Conservation (phyloP, 2,329 filamentous ascomycete genomes). For the Paracoccidioides brasiliensis region DNA sequence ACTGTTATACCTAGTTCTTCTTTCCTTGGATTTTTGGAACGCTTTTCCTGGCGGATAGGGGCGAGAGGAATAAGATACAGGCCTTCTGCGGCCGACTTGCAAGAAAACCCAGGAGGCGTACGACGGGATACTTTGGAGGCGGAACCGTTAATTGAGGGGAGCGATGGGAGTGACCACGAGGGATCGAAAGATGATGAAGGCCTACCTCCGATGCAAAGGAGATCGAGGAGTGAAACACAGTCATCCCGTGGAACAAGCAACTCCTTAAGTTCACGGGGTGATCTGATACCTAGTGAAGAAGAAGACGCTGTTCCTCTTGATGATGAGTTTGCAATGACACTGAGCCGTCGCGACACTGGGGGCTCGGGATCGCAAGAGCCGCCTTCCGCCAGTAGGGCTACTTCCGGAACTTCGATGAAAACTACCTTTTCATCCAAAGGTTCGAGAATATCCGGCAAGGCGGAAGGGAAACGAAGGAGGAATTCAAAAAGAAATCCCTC, state of each 20-base stretch:
- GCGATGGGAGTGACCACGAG: constrained; percentile 34
- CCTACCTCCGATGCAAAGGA: background rate
- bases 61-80: constrained; percentile 69
- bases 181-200: constrained; percentile 10
- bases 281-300: constrained; percentile 84
- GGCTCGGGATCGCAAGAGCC: constrained; percentile 50
- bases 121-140: constrained; percentile 34
- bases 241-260: constrained; percentile 72
- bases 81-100: constrained; percentile 78
- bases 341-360: constrained; percentile 54
- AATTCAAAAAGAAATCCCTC: constrained; percentile 16
- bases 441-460: constrained; percentile 21
- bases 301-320: constrained; percentile 88
- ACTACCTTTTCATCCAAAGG: constrained; percentile 36
- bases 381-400: constrained; percentile 29
- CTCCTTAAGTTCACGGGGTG: constrained; percentile 74
- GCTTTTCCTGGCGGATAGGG: constrained; percentile 73
- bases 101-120: constrained; percentile 62
- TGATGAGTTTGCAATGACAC: constrained; percentile 77
- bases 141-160: constrained; percentile 57
- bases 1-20: constrained; percentile 84
- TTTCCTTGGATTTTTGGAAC: constrained; percentile 70
- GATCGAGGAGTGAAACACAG: constrained; percentile 61
- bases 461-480: constrained; percentile 21
- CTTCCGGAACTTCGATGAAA: constrained; percentile 36